These are phyloP conservation scores for Handroanthus guayacan DNA, from an alignment of 257 asterid species.

Conservation along the genomic window DNA sequence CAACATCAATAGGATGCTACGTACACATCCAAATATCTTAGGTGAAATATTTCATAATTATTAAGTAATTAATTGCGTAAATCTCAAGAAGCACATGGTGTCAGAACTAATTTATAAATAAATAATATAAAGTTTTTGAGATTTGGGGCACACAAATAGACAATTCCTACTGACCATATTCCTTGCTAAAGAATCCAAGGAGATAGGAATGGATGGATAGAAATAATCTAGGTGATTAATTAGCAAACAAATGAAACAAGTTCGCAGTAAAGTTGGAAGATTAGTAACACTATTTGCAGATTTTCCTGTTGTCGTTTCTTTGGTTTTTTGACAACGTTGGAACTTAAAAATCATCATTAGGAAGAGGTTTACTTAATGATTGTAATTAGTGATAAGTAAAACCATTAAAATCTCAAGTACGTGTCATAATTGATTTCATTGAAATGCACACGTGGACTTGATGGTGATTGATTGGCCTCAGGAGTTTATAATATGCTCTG, in stretches of 20 bases:
- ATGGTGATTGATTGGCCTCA: conserved; percentile 22
- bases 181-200: neutral
- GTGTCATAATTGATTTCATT: conserved; percentile 10
- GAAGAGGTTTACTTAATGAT: neutral
- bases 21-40: no score
- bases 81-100: neutral
- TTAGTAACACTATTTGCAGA: neutral
- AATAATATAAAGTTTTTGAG: neutral
- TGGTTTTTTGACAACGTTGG: neutral
- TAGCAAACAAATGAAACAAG: conserved; percentile 23
- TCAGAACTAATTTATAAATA: neutral
- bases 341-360: neutral
- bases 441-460: conserved; percentile 37
- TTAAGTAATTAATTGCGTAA: no score
- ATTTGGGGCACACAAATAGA: neutral
- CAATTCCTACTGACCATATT: neutral
- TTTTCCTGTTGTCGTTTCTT: conserved; percentile 8
- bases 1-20: no score
- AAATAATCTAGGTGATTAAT: conserved; percentile 25
- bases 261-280: neutral
- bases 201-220: conserved; percentile 13
- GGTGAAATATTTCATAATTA: no score
- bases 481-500: neutral
- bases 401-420: neutral
- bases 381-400: no score